A percentile compares a stretch with the other conserved stretches of the same genome.
These are phyloP conservation scores for Gremmenia infestans DNA, from an alignment of 2,329 filamentous ascomycete species.

Conservation along the genomic window DNA sequence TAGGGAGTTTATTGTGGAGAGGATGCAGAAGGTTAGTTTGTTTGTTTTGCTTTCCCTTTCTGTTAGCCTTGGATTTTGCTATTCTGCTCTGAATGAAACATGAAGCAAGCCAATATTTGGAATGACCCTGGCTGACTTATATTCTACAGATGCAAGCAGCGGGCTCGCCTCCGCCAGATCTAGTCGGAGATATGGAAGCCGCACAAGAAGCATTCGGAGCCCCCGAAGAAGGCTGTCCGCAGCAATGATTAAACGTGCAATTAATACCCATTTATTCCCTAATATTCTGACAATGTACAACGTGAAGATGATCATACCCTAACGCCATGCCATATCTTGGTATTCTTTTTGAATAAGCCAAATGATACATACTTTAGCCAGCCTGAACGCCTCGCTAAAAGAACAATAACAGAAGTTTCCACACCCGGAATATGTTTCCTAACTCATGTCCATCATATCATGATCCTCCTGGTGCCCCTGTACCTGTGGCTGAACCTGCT, in stretches of 20 bases:
- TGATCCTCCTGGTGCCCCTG: conserved; percentile 24
- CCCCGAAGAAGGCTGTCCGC: conserved; percentile 58
- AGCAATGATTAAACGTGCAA: conserved; percentile 42
- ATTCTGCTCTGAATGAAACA: too few relatives aligned
- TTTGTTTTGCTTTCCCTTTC: conserved; percentile 11
- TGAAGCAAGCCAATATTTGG: too few relatives aligned
- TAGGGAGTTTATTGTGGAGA: conserved; percentile 89
- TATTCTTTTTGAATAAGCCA: conserved; percentile 1
- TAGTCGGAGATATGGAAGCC: conserved; percentile 84
- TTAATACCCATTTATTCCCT: conserved; percentile 6
- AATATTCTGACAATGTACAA: background rate
- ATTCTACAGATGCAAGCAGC: conserved; percentile 83
- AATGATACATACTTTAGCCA: conserved; percentile 8
- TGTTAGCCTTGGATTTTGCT: too few relatives aligned
- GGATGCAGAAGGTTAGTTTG: conserved; percentile 81
- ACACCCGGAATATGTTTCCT: background rate
- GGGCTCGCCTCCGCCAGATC: conserved; percentile 82
- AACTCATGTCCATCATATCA: conserved; percentile 30
- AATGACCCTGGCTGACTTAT: too few relatives aligned
- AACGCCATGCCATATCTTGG: background rate
- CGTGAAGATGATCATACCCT: background rate
- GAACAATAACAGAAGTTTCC: background rate
- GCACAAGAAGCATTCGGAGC: conserved; percentile 66
- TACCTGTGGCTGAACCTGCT: conserved; percentile 19
- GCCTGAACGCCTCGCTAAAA: conserved; percentile 20